A percentile compares a stretch with the other conserved stretches of the same genome.
Conservation (phyloP, 768 basidiomycete species). For the Hydnomerulius pinastri region DNA sequence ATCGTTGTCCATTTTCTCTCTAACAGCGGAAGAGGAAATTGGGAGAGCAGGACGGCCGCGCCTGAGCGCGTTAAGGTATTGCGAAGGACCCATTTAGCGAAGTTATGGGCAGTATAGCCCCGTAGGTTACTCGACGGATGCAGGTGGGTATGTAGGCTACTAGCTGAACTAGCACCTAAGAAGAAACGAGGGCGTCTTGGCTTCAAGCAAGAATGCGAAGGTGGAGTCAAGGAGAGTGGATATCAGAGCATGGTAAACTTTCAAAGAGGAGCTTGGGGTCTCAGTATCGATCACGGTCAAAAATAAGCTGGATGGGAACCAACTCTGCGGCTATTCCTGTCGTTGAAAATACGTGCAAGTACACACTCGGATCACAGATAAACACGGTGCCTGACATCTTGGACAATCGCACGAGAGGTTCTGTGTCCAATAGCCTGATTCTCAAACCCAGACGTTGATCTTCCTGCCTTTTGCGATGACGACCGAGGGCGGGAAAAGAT, state of each 20-base stretch:
- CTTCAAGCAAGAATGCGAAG: background rate
- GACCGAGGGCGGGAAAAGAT: too few species aligned
- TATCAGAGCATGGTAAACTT: slow-evolving; percentile 1
- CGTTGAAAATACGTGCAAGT: background rate
- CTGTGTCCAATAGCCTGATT: too few species aligned
- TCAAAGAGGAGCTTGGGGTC: background rate
- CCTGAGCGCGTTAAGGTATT: slow-evolving; percentile 6
- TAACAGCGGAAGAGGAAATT: slow-evolving; percentile 34
- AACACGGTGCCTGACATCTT: too few species aligned
- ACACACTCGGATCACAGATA: background rate
- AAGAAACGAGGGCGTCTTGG: background rate
- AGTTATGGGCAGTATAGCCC: too few species aligned
- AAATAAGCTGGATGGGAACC: background rate
- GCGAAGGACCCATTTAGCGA: slow-evolving; percentile 5
- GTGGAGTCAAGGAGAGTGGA: background rate
- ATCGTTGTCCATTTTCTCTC: slow-evolving; percentile 39
- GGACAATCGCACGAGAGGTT: too few species aligned
- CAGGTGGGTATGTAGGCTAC: slow-evolving; percentile 4
- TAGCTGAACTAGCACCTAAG: too few species aligned
- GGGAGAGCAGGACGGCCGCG: slow-evolving; percentile 8
- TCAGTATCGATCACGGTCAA: background rate
- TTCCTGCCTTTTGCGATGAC: too few species aligned
- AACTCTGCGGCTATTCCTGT: background rate
- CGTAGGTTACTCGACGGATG: background rate
- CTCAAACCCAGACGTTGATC: too few species aligned